phyloP scores from a whole-genome alignment of 495 filamentous ascomycete species.

The Annulohypoxylon stygium region DNA sequence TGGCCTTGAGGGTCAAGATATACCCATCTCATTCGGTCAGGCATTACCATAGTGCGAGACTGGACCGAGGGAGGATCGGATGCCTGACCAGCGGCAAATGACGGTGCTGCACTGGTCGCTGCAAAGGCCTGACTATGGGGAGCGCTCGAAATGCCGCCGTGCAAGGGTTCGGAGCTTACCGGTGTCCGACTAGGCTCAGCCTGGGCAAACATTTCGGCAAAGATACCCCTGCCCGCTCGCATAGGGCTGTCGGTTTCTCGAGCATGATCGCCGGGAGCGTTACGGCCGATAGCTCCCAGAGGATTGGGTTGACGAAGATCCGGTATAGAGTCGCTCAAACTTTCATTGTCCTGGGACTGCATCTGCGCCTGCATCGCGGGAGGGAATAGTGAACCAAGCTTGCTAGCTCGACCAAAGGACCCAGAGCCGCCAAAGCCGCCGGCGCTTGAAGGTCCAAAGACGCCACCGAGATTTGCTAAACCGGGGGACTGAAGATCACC shows the following conservation, averaged over 20 bases:
- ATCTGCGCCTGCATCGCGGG: conserved; percentile 90
- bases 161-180: conserved; percentile 50
- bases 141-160: conserved; percentile 50
- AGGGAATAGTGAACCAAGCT: conserved; percentile 89
- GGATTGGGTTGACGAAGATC: conserved; percentile 64
- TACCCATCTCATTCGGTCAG: conserved; percentile 97
- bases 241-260: conserved; percentile 75
- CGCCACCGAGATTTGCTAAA: conserved; percentile 68
- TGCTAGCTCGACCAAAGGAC: conserved; percentile 79
- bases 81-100: conserved; percentile 49
- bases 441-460: conserved; percentile 61
- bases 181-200: conserved; percentile 55
- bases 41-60: conserved; percentile 97
- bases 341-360: conserved; percentile 71
- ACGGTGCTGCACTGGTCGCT: conserved; percentile 46
- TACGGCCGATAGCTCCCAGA: conserved; percentile 68
- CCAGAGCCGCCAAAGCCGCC: conserved; percentile 66
- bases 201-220: conserved; percentile 66
- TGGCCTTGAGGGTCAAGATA: conserved; percentile 94
- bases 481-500: conserved; percentile 83
- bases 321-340: conserved; percentile 62
- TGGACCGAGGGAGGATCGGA: conserved; percentile 75
- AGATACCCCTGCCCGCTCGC: conserved; percentile 66
- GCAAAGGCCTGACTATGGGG: conserved; percentile 55
- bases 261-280: conserved; percentile 60